Percentiles rank a stretch among this genome's conserved stretches.
These are phyloP conservation scores for Boletus pseudo-olivaceus DNA, from an alignment of 768 basidiomycete genomes.

Conservation along the genomic window DNA sequence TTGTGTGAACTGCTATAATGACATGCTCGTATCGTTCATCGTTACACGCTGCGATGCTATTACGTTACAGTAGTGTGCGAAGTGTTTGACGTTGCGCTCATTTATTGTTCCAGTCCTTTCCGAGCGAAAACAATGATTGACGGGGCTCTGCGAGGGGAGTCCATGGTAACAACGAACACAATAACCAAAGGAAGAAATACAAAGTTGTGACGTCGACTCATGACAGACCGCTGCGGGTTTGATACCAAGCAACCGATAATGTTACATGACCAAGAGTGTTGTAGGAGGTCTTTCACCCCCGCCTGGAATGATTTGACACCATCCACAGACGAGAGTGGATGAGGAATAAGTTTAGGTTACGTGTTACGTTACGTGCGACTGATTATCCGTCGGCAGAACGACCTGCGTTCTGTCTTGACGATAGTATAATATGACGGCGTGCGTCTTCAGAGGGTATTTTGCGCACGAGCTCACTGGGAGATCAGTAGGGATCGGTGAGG, in stretches of 20 bases:
- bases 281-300: slow-evolving; percentile 10
- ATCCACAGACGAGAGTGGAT: slow-evolving; percentile 14
- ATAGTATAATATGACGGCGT: slow-evolving; percentile 27
- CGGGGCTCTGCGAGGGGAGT: neutral
- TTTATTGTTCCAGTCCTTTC: slow-evolving; percentile 13
- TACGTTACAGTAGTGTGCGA: slow-evolving; percentile 7
- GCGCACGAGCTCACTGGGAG: slow-evolving; percentile 19
- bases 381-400: slow-evolving; percentile 30
- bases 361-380: slow-evolving; percentile 28
- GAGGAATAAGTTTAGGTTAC: slow-evolving; percentile 28
- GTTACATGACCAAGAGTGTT: slow-evolving; percentile 29
- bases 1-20: slow-evolving; percentile 13
- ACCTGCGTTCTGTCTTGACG: slow-evolving; percentile 26
- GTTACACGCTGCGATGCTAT: neutral
- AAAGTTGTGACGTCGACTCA: slow-evolving; percentile 4
- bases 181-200: slow-evolving; percentile 15
- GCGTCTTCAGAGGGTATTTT: slow-evolving; percentile 24
- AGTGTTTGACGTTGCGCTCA: neutral
- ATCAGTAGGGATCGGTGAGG: slow-evolving; percentile 3
- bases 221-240: slow-evolving; percentile 10
- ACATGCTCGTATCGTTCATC: neutral
- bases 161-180: slow-evolving; percentile 8
- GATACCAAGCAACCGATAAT: slow-evolving; percentile 20
- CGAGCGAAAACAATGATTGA: slow-evolving; percentile 4
- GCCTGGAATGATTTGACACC: slow-evolving; percentile 9